Percentiles rank a stretch among this genome's conserved stretches.
Evolutionary conservation across 2,329 filamentous ascomycete species (phyloP).

Genomic region (Aureobasidium zeae): DNA sequence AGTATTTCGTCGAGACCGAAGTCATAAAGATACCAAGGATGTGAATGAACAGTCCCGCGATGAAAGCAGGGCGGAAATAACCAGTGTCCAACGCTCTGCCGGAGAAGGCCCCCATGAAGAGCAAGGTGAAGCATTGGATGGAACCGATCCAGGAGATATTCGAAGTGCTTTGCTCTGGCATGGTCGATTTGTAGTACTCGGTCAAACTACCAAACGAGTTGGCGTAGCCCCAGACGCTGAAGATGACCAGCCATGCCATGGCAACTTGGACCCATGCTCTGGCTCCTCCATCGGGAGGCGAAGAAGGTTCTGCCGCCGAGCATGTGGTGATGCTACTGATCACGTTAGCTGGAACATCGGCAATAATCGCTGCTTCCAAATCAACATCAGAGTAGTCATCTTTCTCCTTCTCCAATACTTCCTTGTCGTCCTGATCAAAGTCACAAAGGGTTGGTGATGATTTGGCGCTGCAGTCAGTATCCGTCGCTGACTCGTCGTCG

Average conservation of each 20-base stretch:
- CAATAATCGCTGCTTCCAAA: no score
- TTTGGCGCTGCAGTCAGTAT: no score
- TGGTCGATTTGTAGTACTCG: constrained; percentile 37
- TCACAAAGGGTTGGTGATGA: no score
- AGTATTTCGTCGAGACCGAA: constrained; percentile 34
- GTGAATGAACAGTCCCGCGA: constrained; percentile 30
- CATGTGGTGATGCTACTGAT: no score
- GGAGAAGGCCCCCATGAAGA: constrained; percentile 13
- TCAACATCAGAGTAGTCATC: no score
- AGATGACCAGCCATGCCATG: constrained; percentile 27
- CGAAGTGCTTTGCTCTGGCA: constrained; percentile 27
- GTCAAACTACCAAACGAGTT: constrained; percentile 38
- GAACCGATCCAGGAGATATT: constrained; percentile 23
- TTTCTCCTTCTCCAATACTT: no score
- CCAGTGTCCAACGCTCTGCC: constrained; percentile 14
- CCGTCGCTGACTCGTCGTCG: no score
- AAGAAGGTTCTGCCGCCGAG: no score
- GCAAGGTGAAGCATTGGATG: constrained; percentile 18
- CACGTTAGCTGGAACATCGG: no score
- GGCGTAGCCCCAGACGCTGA: constrained; percentile 27
- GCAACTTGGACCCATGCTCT: constrained; percentile 30
- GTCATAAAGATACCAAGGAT: constrained; percentile 37
- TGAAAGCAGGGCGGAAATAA: constrained; percentile 28
- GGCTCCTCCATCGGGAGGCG: constrained; percentile 37
- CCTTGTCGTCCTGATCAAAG: no score